phyloP scores from a whole-genome alignment of 177 flowering plant genomes.

The Vitis hybrid region DNA sequence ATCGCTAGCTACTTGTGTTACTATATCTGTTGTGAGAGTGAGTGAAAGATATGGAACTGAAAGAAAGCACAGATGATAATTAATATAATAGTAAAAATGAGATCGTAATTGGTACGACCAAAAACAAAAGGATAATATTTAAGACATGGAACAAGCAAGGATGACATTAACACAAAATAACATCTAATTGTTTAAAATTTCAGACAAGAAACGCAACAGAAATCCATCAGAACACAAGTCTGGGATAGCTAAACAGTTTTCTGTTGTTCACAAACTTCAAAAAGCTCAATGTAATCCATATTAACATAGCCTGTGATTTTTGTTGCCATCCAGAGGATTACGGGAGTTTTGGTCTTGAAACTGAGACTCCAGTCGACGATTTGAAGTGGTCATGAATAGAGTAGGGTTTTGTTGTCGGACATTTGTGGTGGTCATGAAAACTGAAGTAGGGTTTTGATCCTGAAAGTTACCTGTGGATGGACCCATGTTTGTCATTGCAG shows the following conservation, averaged over 20 bases:
- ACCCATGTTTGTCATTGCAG: conserved; percentile 12
- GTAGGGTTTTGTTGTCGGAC: conserved; percentile 5
- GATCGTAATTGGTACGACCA: no score
- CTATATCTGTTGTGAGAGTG: no score
- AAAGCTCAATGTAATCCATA: not conserved
- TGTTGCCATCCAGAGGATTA: conserved; percentile 7
- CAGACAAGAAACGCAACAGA: no score
- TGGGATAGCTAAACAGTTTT: not conserved
- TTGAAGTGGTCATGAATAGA: conserved; percentile 5
- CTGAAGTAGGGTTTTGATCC: conserved; percentile 12
- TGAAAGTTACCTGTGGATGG: conserved; percentile 23
- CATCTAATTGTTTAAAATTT: no score
- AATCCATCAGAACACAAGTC: not conserved
- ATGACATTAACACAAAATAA: no score
- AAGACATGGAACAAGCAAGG: no score
- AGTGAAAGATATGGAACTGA: no score
- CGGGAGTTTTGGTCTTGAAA: conserved; percentile 16
- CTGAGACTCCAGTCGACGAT: not conserved
- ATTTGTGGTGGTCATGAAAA: conserved; percentile 5
- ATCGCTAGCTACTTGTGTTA: no score
- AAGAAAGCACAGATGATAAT: no score
- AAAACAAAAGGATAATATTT: no score
- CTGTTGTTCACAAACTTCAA: not conserved
- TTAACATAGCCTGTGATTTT: not conserved
- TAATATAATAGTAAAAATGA: no score